Base-by-base conservation (phyloP, 1,284 basidiomycete species). In the Gomphus sp. region DNA sequence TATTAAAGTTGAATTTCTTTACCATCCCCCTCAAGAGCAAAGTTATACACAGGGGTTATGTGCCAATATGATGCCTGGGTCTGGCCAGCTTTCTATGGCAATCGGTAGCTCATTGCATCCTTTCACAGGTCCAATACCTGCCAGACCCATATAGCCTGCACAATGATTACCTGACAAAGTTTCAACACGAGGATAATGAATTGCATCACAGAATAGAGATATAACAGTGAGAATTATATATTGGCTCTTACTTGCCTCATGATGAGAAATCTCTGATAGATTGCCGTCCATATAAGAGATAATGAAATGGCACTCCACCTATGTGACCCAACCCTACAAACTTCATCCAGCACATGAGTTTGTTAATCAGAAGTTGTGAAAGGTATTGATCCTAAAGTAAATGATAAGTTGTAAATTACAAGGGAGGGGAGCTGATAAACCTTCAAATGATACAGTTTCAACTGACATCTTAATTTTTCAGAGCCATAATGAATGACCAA, bases 241-340 rank as follows among this genome's bases (percentile, higher is more conserved):
- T 9, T 41, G 10, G 14, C 14, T 41, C 95, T 87, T 85, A 52
- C 91, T 91, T 4, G 93, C 93, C 70, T 86, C 90, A 50, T 94
- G 84, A 72, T 84, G 96, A 4, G 22, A 22, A 22, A 98, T 79
- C 94, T 68, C 96, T 97, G 78, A 98, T 96, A 39, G 94, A 95
- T 69, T 98, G 94, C 1, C 94, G 93, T 44, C 94, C 83, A 10
- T 91, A 80, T 5, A 98, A 77, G 2, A 98, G 79, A 69, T 85
- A 96, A 69, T 97, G 97, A 80, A 98, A 98, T 0, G 94, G 94
- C n/a, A 98, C 93, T 12, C 94, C 94, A 0, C 95, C 98, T 3
- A 98, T 94, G 71, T 95, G 87, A 7, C 94, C 81, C 93, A 98
- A 94, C 70, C 98, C 94, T 37, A 85, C 88, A 68, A 96, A 97